phyloP scores from a whole-genome alignment of 306 rosid genomes.

The Corylus heterophylla region DNA sequence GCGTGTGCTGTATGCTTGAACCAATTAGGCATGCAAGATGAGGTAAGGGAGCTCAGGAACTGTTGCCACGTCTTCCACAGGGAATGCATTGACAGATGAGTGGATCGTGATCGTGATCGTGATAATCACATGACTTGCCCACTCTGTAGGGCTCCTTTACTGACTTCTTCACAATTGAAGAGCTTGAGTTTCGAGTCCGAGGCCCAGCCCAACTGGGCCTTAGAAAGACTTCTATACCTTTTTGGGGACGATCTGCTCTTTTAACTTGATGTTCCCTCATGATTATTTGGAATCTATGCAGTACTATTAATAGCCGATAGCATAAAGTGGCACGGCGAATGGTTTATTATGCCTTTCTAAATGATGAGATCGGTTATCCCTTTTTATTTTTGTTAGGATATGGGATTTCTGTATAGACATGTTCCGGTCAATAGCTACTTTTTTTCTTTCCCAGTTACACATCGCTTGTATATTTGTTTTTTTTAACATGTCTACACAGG shows the following conservation, averaged over 20 bases:
- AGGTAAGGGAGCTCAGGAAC: conserved; percentile 68
- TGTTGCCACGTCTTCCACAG: conserved; percentile 76
- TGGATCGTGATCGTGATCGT: conserved; percentile 39
- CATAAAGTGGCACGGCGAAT: too few relatives aligned
- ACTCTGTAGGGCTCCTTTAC: conserved; percentile 69
- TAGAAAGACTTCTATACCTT: conserved; percentile 77
- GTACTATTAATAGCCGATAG: too few relatives aligned
- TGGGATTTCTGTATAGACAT: too few relatives aligned
- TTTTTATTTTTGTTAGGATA: too few relatives aligned
- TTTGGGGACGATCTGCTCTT: conserved; percentile 70
- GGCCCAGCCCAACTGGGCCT: conserved; percentile 82
- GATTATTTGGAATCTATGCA: too few relatives aligned
- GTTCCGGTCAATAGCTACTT: too few relatives aligned
- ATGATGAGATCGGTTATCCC: too few relatives aligned
- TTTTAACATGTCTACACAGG: too few relatives aligned
- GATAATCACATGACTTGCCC: conserved; percentile 64
- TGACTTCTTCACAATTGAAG: conserved; percentile 37
- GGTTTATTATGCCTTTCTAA: too few relatives aligned
- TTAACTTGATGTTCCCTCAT: not conserved
- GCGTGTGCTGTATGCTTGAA: conserved; percentile 77
- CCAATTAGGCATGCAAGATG: conserved; percentile 45
- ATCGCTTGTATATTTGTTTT: too few relatives aligned
- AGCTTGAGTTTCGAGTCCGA: conserved; percentile 30
- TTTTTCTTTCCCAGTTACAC: too few relatives aligned
- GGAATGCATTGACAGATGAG: conserved; percentile 80